Percentiles rank a stretch among this genome's conserved stretches.
These are phyloP conservation scores for Penicillium decumbens DNA, from an alignment of 2,329 filamentous ascomycete genomes.

Conservation along the genomic window DNA sequence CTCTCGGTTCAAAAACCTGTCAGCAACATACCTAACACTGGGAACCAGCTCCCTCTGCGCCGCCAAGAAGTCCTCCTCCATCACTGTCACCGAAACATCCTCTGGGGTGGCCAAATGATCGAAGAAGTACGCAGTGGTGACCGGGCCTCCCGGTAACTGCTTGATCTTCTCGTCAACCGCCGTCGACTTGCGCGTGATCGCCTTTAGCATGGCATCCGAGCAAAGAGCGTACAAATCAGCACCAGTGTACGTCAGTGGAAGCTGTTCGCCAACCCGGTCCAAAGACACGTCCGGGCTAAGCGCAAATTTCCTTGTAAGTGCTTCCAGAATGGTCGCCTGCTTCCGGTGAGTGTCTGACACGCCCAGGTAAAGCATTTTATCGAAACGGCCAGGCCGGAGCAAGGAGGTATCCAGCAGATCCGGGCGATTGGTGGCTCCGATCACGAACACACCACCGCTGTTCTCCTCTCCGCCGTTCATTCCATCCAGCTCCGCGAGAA, in stretches of 20 bases:
- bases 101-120: conserved; percentile 80
- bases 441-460: conserved; percentile 82
- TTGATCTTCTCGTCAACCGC: conserved; percentile 79
- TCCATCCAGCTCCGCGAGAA: conserved; percentile 90
- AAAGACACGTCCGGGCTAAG: conserved; percentile 76
- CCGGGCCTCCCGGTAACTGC: conserved; percentile 52
- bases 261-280: conserved; percentile 62
- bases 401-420: conserved; percentile 89
- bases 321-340: conserved; percentile 89
- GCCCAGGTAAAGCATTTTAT: conserved; percentile 97
- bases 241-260: conserved; percentile 95
- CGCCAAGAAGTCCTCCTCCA: conserved; percentile 77
- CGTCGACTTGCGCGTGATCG: conserved; percentile 83
- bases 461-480: conserved; percentile 90
- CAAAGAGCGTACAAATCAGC: conserved; percentile 96
- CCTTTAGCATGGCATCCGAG: conserved; percentile 98
- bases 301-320: conserved; percentile 89
- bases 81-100: conserved; percentile 82
- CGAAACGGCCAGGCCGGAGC: conserved; percentile 83
- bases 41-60: conserved; percentile 85
- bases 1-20: not conserved
- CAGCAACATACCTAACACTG: conserved; percentile 58
- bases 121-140: conserved; percentile 91
- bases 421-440: conserved; percentile 91
- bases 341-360: conserved; percentile 96